Base-by-base conservation (phyloP, 495 filamentous ascomycete species). In the Penicillium canescens region DNA sequence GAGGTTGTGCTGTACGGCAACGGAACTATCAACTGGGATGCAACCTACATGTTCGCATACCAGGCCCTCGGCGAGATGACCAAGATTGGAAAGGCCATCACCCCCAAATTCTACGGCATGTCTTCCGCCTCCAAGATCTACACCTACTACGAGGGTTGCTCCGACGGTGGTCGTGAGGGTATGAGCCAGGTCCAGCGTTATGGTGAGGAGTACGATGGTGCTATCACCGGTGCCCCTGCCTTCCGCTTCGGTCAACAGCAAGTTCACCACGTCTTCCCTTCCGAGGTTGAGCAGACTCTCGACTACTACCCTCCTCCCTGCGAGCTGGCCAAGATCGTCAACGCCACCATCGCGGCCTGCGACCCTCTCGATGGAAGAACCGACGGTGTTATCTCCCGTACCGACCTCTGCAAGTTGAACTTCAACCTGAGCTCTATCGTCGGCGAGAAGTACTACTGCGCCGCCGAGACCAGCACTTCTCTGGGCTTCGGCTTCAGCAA, bases 111-210 rank as follows among this genome's bases (percentile, higher is more conserved):
- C 66, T 74, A 72, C 41, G 62, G 67, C 44, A 35, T 71, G 59
- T 42, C 52, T 8, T 39, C 36, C 31, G 46, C 49, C 35, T 51
- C 55, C 14, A 73, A 71, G 56, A 20, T 73, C 42, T 73, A 71
- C 46, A 69, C 70, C 26, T 73, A 73, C 56, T 73, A 69, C 43
- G 63, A 73, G 51, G 70, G 70, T 14, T 73, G 70, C 55, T 71
- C 68, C 26, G 70, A 73, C 14, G 70, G 70, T 41, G 70, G 70
- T 4, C 68, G 70, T 39, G 67, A 73, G 50, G 70, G 70, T 20
- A 66, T 67, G 73, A 78, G 72, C 57, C 78, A 82, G 55, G 65
- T 80, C 18, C 79, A 83, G 59, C 77, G 78, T 16, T 82, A 68
- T 52, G 76, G 66, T 1, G 70, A 74, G 8, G 67, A 77, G 37